phyloP scores from a whole-genome alignment of 768 basidiomycete genomes.

The Serendipita sp. region DNA sequence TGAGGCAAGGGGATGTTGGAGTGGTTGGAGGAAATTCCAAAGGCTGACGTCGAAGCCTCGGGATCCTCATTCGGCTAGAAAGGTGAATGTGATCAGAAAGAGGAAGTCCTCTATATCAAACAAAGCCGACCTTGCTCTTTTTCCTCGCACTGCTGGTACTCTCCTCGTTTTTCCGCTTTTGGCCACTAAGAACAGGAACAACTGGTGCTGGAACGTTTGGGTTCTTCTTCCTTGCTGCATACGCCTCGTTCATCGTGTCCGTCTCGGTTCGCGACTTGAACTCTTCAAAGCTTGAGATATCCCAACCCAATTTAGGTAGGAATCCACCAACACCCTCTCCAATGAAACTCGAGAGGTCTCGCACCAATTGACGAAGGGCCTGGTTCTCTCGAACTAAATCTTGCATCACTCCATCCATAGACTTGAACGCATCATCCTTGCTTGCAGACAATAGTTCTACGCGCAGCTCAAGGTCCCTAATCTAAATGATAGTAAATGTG shows the following conservation, averaged over 20 bases:
- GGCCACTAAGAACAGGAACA: background rate
- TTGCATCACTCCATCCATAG: conserved; percentile 69
- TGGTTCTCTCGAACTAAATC: conserved; percentile 87
- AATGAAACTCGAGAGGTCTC: conserved; percentile 61
- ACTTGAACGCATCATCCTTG: conserved; percentile 72
- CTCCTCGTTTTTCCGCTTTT: conserved; percentile 5
- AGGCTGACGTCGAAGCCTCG: background rate
- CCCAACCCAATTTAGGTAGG: conserved; percentile 65
- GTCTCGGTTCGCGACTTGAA: conserved; percentile 79
- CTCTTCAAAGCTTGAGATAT: conserved; percentile 57
- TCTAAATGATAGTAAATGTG: conserved; percentile 28
- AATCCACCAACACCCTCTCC: conserved; percentile 74
- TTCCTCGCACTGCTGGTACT: background rate
- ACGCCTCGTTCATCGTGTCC: conserved; percentile 86
- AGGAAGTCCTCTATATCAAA: background rate
- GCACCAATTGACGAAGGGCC: conserved; percentile 58
- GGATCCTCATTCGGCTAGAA: background rate
- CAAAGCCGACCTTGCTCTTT: background rate
- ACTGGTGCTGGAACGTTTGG: background rate
- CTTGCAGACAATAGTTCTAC: conserved; percentile 90
- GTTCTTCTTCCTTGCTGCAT: conserved; percentile 46
- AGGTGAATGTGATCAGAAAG: background rate
- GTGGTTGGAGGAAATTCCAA: background rate
- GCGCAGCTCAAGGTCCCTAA: conserved; percentile 86
- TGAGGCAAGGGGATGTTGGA: background rate